Evolutionary conservation across 176 grass and related monocot genomes (phyloP).

Genomic region (Tillandsia leiboldiana): DNA sequence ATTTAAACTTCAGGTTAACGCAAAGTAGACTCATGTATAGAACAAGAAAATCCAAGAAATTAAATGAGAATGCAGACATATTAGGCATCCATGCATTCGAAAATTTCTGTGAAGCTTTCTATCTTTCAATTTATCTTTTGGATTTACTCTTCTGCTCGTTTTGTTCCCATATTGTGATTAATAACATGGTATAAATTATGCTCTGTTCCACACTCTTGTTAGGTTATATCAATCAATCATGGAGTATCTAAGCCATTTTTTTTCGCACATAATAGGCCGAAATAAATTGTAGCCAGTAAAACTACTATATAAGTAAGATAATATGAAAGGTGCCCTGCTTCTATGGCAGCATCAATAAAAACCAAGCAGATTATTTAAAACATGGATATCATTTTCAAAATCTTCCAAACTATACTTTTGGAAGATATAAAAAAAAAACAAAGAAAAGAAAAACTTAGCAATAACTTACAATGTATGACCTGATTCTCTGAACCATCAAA

Average conservation of each 20-base stretch:
- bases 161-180: no score
- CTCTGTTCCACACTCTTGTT: background rate
- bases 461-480: conserved; percentile 78
- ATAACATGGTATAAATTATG: no score
- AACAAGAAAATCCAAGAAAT: background rate
- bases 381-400: background rate
- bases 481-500: conserved; percentile 94
- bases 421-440: background rate
- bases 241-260: background rate
- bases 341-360: background rate
- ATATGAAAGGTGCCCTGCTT: no score
- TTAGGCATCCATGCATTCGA: background rate
- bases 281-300: background rate
- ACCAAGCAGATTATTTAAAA: background rate
- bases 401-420: background rate
- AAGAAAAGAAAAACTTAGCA: conserved; percentile 11
- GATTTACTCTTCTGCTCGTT: no score
- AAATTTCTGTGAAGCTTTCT: no score
- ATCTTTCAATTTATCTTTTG: no score
- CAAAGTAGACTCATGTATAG: background rate
- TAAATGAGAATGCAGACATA: background rate
- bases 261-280: background rate
- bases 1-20: background rate
- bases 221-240: background rate
- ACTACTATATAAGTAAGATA: no score